These are phyloP conservation scores for Cadophora malorum DNA, from an alignment of 2,329 filamentous ascomycete genomes.

Conservation along the genomic window DNA sequence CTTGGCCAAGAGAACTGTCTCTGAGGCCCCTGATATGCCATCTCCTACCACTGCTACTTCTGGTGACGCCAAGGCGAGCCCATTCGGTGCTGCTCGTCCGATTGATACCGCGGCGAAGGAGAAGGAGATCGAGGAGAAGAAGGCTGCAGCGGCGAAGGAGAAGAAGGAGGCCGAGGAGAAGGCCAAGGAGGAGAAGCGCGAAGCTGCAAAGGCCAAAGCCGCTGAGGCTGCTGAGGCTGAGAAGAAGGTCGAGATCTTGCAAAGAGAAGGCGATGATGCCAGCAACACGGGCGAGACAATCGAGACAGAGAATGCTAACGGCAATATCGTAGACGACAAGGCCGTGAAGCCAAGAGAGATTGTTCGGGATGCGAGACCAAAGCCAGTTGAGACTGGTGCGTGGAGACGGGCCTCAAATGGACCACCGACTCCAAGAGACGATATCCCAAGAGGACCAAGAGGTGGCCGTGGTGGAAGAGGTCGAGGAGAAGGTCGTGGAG, in stretches of 20 bases:
- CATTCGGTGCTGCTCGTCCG: slow-evolving; percentile 90
- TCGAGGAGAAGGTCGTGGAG: slow-evolving; percentile 43
- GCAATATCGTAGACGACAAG: slow-evolving; percentile 56
- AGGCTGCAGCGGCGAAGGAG: slow-evolving; percentile 73
- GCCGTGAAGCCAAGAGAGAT: slow-evolving; percentile 53
- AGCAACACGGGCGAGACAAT: slow-evolving; percentile 41
- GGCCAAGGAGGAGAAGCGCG: slow-evolving; percentile 65
- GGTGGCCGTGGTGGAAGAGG: slow-evolving; percentile 52
- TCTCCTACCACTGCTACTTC: slow-evolving; percentile 56
- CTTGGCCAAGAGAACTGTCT: slow-evolving; percentile 88
- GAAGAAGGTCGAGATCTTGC: slow-evolving; percentile 44
- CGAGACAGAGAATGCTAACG: slow-evolving; percentile 46
- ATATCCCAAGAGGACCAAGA: slow-evolving; percentile 50
- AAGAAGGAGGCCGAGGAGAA: slow-evolving; percentile 75
- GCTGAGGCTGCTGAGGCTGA: slow-evolving; percentile 44
- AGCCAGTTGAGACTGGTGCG: slow-evolving; percentile 63
- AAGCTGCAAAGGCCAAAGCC: slow-evolving; percentile 53
- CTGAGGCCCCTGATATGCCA: slow-evolving; percentile 65
- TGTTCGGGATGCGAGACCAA: slow-evolving; percentile 57
- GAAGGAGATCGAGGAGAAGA: slow-evolving; percentile 89
- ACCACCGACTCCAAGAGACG: slow-evolving; percentile 48
- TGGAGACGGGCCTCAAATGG: slow-evolving; percentile 62
- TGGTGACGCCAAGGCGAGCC: slow-evolving; percentile 83
- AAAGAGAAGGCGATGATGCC: slow-evolving; percentile 42
- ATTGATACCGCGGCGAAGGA: slow-evolving; percentile 93